phyloP scores from a whole-genome alignment of 306 rosid genomes.

The Prunus kanzakura region DNA sequence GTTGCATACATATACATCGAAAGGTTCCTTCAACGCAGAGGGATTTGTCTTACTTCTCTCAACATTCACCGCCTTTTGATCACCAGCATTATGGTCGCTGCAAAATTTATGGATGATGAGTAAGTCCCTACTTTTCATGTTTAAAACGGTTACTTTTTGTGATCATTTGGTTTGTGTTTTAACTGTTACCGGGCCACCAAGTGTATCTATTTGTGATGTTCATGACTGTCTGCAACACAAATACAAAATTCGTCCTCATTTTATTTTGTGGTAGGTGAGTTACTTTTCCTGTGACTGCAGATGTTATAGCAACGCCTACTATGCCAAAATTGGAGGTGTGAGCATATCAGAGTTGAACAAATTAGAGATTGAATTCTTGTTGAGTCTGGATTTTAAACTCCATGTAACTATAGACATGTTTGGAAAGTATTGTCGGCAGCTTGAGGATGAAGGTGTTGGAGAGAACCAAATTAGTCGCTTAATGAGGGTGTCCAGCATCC shows the following conservation, averaged over 20 bases:
- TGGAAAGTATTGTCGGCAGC: slow-evolving; percentile 31
- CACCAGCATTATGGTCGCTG: slow-evolving; percentile 58
- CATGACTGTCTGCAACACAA: no score
- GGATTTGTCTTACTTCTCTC: slow-evolving; percentile 50
- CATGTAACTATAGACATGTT: slow-evolving; percentile 43
- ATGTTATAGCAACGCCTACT: slow-evolving; percentile 42
- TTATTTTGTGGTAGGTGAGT: background rate
- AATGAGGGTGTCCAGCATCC: no score
- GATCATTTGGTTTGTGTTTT: no score
- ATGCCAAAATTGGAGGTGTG: slow-evolving; percentile 71
- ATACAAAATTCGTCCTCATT: no score
- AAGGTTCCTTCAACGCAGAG: slow-evolving; percentile 35
- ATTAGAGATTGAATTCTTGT: slow-evolving; percentile 58
- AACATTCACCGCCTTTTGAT: slow-evolving; percentile 64
- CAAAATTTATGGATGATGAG: slow-evolving; percentile 54
- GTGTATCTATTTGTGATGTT: no score
- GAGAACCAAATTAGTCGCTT: background rate
- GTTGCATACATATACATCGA: slow-evolving; percentile 66
- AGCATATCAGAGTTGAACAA: slow-evolving; percentile 62
- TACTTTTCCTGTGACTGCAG: slow-evolving; percentile 25
- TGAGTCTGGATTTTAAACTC: slow-evolving; percentile 54
- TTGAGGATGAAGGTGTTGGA: slow-evolving; percentile 25
- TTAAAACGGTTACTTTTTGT: no score
- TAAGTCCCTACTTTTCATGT: slow-evolving; percentile 15
- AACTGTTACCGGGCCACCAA: no score